Evolutionary conservation across 345 rosid species (phyloP).

Genomic region (Anastatica hierochuntica): DNA sequence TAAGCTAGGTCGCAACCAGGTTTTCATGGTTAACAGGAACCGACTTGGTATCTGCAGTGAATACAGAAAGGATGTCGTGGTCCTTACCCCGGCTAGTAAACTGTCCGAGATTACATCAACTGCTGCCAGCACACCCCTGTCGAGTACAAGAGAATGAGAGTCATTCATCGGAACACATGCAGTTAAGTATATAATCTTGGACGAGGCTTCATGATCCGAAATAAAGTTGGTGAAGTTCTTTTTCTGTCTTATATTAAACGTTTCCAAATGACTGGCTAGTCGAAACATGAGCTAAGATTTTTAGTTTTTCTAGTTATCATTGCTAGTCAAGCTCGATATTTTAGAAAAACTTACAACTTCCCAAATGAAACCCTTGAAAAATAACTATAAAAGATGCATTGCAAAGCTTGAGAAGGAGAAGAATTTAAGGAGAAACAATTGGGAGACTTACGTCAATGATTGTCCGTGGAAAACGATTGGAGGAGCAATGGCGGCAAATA

Average conservation of each 20-base stretch:
- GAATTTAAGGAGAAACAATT: background rate
- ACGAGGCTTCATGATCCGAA: background rate
- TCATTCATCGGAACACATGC: background rate
- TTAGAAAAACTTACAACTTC: background rate
- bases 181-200: too few species aligned
- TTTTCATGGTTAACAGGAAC: too few species aligned
- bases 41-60: background rate
- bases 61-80: background rate
- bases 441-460: constrained; percentile 81
- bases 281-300: too few species aligned
- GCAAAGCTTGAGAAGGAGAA: background rate
- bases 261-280: too few species aligned
- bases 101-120: constrained; percentile 67
- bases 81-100: constrained; percentile 77
- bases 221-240: too few species aligned
- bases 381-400: background rate
- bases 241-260: too few species aligned
- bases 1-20: too few species aligned
- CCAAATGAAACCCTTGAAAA: background rate
- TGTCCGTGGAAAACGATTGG: constrained; percentile 92
- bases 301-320: too few species aligned
- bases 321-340: background rate
- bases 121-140: constrained; percentile 94
- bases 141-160: background rate
- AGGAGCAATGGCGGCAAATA: constrained; percentile 97